Base-by-base conservation (phyloP, 495 filamentous ascomycete species). In the Hypoxylon rickii region DNA sequence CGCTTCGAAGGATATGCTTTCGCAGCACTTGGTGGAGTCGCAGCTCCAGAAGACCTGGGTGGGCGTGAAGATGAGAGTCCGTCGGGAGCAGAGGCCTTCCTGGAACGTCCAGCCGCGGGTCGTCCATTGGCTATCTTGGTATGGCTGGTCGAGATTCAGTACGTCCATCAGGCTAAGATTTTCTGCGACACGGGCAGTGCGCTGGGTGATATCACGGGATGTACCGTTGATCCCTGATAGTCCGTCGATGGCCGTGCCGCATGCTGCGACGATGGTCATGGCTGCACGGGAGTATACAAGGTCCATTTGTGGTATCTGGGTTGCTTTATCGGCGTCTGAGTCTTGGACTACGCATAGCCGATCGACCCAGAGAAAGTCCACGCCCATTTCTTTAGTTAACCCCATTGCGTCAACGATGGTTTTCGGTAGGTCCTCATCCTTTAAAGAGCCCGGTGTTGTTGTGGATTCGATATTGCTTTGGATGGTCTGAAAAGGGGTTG, bases 41-140 rank as follows among this genome's bases (percentile, higher is more conserved):
- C 65, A 67, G 32, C 53, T 47, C 44, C 51, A 77, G 41, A 65
- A 72, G 26, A 67, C 51, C 46, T 72, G 68, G 7, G 58, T 16
- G 17, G 55, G 47, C 2, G 63, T 67, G 32, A 76, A 55, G 17
- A 65, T 64, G 11, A 77, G 48, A 8, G 64, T 50, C 4, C 71
- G 70, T 5, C 36, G 45, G 4, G 73, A 73, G 13, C 73, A 57
- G 10, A 73, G 20, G 4, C 51, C 60, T 52, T 76, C 73, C 45
- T 76, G 73, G 40, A 68, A 76, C 6, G 73, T 76, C 73, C 73
- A 76, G 2, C 68, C 73, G 10, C 73, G 58, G 4, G 64, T 69
- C 1, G 38, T 48, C 73, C 70, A 76, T 18, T 54, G 58, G 3
- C 60, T 63, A 8, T 54, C 26, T n/a, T 47, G 34, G 20, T 55